Base-by-base conservation (phyloP, 2,329 filamentous ascomycete genomes). In the Capronia epimyces region DNA sequence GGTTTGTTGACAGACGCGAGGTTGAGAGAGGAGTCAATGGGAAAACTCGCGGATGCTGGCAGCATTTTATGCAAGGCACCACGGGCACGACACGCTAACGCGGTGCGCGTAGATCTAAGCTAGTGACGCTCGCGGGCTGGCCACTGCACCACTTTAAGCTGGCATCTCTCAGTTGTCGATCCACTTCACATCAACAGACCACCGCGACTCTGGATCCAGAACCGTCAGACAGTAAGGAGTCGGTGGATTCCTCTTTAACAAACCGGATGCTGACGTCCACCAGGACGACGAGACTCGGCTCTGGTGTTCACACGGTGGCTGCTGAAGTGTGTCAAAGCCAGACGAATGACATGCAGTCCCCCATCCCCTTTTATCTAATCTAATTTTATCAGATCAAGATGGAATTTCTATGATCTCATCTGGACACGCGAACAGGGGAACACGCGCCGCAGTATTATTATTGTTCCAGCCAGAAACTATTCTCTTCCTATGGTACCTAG, bases 11-110 rank as follows among this genome's bases (percentile, higher is more conserved):
- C 7, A 22, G 44, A 49, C 45, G 49, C 39, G 49, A 50, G 31
- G 47, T 49, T 43, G 50, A 29, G 39, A 55, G 49, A 53, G 48
- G 55, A 44, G 55, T 44, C 46, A 53, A 43, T 42, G 49, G 22
- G 40, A 47, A 49, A 37, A 48, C 50, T 40, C 39, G 37, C 36
- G 42, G 50, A 49, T 32, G 43, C 43, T 46, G 36, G 18, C 24
- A 31, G 29, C 34, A 31, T 46, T 54, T 54, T 46, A 53, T 31
- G 31, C 20, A 24, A 34, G 37, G 32, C 49, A 49, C 47, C 52
- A 48, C 43, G 45, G 41, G 25, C 37, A 29, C 34, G 24, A 31
- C 41, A 43, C 41, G 41, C 41, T 43, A 43, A 25, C 41, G 41
- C 41, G 41, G 25, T 43, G 24, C 41, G 41, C 41, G 41, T 43